A percentile compares a stretch with the other conserved stretches of the same genome.
Evolutionary conservation across 768 basidiomycete species (phyloP).

Genomic region (Polyporus arcularius): DNA sequence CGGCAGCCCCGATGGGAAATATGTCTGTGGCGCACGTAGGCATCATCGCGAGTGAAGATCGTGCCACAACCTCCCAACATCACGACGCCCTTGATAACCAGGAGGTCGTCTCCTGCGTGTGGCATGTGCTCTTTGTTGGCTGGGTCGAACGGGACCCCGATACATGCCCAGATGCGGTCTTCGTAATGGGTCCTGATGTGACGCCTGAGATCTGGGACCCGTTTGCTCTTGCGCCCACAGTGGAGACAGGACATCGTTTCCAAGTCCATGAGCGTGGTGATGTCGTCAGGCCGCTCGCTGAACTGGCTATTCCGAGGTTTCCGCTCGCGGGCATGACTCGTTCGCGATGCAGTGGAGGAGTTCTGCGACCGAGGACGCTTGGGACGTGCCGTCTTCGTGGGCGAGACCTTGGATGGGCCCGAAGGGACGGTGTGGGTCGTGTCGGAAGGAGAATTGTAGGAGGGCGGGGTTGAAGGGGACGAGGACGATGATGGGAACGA

Average conservation of each 20-base stretch:
- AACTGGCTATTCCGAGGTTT: background rate
- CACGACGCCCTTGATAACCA: background rate
- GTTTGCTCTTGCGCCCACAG: background rate
- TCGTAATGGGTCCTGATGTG: conserved; percentile 2
- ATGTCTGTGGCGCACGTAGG: background rate
- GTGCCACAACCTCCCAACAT: conserved; percentile 2
- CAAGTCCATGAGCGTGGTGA: background rate
- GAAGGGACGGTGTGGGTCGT: background rate
- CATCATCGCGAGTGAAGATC: conserved; percentile 7
- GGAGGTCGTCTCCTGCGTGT: background rate
- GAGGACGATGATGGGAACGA: background rate
- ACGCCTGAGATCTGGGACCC: conserved; percentile 1
- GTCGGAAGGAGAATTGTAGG: background rate
- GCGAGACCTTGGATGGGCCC: too few relatives aligned
- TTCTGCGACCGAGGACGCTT: too few relatives aligned
- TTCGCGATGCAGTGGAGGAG: too few relatives aligned
- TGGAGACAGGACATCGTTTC: background rate
- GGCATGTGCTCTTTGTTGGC: background rate
- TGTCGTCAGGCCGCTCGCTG: background rate
- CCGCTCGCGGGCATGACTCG: too few relatives aligned
- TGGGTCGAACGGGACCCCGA: background rate
- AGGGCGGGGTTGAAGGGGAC: background rate
- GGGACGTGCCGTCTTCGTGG: background rate
- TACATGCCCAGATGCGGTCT: background rate
- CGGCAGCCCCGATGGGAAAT: too few relatives aligned